Base-by-base conservation (phyloP, 164 flowering plant genomes). In the grape (Vitis vinifera) region DNA sequence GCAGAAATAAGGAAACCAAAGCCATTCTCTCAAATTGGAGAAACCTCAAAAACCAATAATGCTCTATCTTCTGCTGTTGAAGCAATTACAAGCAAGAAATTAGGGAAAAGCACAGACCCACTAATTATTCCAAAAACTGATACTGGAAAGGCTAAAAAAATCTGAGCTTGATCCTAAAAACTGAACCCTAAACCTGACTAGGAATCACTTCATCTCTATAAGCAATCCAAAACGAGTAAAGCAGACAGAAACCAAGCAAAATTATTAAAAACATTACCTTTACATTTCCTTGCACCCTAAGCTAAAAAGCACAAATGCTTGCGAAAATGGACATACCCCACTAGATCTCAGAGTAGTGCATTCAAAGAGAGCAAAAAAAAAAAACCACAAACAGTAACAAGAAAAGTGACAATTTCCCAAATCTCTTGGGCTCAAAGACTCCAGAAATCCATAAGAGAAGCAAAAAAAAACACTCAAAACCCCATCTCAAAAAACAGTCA, bases 301-400 rank as follows among this genome's bases (percentile, higher is more conserved):
- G 83, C 75, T 14, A 12, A 55, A 70, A 56, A 23, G 31, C 53
- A 55, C 65, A 65, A 49, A 63, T 23, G 59, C 58, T 67, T 17
- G 50, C 10, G 62, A 74, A 81, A 73, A 63, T 14, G 66, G 67
- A 9, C 77, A 71, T 80, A 76, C 87, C 89, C 81, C 82, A 81
- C 84, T 70, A 80, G 86, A 84, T 86, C 88, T 82, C 78, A 76
- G 64, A 80, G 78, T 67, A 83, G 84, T 84, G 76, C 79, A 71
- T 27, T 53, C 68, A 73, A 84, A 84, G 81, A 74, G 44, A 37
- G 7, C 6, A 71, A 81, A 73, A 68, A 73, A 73, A 78, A 73
- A 71, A 74, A 76, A 68, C 63, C 51, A 64, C 57, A 30, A 66
- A 53, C 15, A 68, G 69, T 72, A 72, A 62, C 68, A 77, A 78